These are phyloP conservation scores for Cordia subcordata DNA, from an alignment of 257 asterid species.

Conservation along the genomic window DNA sequence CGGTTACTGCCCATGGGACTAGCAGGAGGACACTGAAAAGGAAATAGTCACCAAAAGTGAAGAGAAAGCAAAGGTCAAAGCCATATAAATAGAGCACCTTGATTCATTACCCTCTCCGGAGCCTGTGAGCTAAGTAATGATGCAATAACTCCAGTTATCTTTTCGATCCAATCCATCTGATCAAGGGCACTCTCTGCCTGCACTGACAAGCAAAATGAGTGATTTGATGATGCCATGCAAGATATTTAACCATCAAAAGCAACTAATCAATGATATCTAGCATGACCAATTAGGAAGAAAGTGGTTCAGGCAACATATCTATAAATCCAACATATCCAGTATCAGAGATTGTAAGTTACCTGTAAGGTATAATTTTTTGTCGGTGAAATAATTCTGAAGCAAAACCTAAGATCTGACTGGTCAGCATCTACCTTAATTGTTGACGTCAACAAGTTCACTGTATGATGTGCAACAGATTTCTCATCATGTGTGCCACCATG, in stretches of 20 bases:
- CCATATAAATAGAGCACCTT: not conserved
- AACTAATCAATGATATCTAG: not conserved
- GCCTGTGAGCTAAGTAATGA: conserved; percentile 95
- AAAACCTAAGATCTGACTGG: conserved; percentile 96
- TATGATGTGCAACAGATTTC: conserved; percentile 99
- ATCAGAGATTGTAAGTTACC: conserved; percentile 43
- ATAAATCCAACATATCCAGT: conserved; percentile 9
- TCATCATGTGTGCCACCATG: conserved; percentile 99
- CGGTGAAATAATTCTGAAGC: conserved; percentile 98
- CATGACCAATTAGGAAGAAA: not conserved
- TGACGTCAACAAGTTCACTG: conserved; percentile 93
- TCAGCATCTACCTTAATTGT: conserved; percentile 98
- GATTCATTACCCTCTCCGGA: conserved; percentile 74
- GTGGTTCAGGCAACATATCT: too few relatives aligned
- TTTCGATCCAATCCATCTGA: conserved; percentile 99
- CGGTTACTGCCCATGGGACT: conserved; percentile 95
- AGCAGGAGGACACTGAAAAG: conserved; percentile 59
- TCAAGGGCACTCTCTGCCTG: conserved; percentile 99
- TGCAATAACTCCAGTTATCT: conserved; percentile 97
- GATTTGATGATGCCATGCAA: conserved; percentile 21
- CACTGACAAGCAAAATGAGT: conserved; percentile 34
- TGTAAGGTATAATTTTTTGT: conserved; percentile 97
- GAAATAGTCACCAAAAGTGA: conserved; percentile 6
- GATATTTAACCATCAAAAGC: conserved; percentile 18
- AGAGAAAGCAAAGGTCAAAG: not conserved